Evolutionary conservation across 352 stramenopile species (phyloP).

Genomic region (Aphanomyces astaci): DNA sequence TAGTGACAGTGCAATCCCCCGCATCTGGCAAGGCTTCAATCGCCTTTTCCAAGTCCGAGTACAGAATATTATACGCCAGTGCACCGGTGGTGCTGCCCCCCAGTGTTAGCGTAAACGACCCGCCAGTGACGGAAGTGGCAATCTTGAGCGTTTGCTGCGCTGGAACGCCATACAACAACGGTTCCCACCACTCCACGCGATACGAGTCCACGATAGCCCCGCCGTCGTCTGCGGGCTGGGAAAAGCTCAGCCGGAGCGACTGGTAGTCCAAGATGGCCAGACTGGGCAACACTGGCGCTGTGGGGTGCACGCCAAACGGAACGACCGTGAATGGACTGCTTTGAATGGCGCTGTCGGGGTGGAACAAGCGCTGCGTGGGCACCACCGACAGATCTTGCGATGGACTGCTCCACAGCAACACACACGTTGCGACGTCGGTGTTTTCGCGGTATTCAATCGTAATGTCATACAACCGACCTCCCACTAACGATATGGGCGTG

Average conservation of each 20-base stretch:
- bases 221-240: conserved; percentile 69
- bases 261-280: conserved; percentile 44
- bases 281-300: conserved; percentile 32
- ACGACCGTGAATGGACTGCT: conserved; percentile 56
- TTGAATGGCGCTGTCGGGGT: conserved; percentile 49
- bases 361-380: conserved; percentile 80
- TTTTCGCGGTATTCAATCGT: conserved; percentile 93
- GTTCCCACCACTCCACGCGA: conserved; percentile 84
- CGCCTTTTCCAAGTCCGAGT: conserved; percentile 68
- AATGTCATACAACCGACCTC: conserved; percentile 74
- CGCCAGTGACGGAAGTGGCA: conserved; percentile 54
- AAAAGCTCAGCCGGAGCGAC: conserved; percentile 81
- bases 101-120: conserved; percentile 75
- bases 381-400: conserved; percentile 86
- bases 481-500: conserved; percentile 31
- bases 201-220: conserved; percentile 79
- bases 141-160: conserved; percentile 84
- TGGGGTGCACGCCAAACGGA: conserved; percentile 49
- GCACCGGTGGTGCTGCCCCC: conserved; percentile 43
- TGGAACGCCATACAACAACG: conserved; percentile 23
- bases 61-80: conserved; percentile 42
- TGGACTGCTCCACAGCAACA: conserved; percentile 81
- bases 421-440: conserved; percentile 67
- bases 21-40: conserved; percentile 68
- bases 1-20: conserved; percentile 72